A percentile compares a stretch with the other conserved stretches of the same genome.
Evolutionary conservation across 768 basidiomycete genomes (phyloP).

Genomic region (Pisolithus tinctorius): DNA sequence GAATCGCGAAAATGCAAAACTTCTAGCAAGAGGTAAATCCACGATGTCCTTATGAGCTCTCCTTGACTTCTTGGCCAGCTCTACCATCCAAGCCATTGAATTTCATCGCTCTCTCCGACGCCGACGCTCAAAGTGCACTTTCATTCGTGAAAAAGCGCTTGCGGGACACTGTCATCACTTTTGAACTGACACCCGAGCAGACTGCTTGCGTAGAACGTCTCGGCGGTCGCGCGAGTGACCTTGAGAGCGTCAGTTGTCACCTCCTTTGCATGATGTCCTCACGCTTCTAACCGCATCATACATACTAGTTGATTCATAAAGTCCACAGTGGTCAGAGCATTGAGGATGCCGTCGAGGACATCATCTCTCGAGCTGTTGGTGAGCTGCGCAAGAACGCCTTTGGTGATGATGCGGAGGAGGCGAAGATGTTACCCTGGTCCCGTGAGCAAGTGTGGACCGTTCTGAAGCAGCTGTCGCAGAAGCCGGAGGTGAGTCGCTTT

Average conservation of each 20-base stretch:
- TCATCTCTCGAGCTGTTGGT: slow-evolving; percentile 68
- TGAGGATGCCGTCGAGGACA: slow-evolving; percentile 84
- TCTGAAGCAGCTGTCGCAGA: slow-evolving; percentile 62
- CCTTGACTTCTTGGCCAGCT: not conserved
- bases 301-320: slow-evolving; percentile 71
- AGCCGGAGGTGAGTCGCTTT: slow-evolving; percentile 47
- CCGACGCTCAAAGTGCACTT: slow-evolving; percentile 72
- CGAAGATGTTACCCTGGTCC: slow-evolving; percentile 76
- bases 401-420: slow-evolving; percentile 87
- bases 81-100: slow-evolving; percentile 56
- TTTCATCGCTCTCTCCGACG: slow-evolving; percentile 76
- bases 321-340: slow-evolving; percentile 66
- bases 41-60: not conserved
- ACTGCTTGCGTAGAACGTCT: slow-evolving; percentile 59
- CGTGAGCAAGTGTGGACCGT: slow-evolving; percentile 85
- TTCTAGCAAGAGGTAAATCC: slow-evolving; percentile 68
- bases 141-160: slow-evolving; percentile 79
- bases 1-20: slow-evolving; percentile 80
- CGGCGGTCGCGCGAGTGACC: slow-evolving; percentile 87
- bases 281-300: not conserved
- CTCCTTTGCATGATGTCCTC: not conserved
- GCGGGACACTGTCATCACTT: slow-evolving; percentile 44
- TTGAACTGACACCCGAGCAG: slow-evolving; percentile 51
- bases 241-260: slow-evolving; percentile 60
- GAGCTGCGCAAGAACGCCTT: slow-evolving; percentile 90